These are phyloP conservation scores for Ceratobasidium theobromae DNA, from an alignment of 1,284 basidiomycete species.

Conservation along the genomic window DNA sequence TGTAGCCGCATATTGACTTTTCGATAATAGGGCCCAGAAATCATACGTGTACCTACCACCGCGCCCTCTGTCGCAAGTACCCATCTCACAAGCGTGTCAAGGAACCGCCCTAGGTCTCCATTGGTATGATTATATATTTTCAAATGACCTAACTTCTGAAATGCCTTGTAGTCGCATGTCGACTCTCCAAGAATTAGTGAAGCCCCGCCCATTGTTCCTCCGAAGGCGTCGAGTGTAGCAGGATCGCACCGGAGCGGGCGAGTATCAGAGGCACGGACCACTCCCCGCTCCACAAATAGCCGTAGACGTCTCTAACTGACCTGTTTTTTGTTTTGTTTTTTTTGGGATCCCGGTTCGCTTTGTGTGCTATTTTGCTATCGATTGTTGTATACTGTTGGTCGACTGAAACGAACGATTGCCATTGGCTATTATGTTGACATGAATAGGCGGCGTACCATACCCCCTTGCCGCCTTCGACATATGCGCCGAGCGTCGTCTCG, in stretches of 20 bases:
- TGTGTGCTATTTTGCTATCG: constrained; percentile 4
- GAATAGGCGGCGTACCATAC: background rate
- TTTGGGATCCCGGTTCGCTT: background rate
- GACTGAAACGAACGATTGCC: background rate
- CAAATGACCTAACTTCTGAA: background rate
- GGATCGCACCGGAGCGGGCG: constrained; percentile 19
- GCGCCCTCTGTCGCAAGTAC: background rate
- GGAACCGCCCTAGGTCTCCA: background rate
- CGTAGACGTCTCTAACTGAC: constrained; percentile 23
- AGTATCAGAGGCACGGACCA: constrained; percentile 27
- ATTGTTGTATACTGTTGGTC: background rate
- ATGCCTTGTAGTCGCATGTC: background rate
- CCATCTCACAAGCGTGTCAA: background rate
- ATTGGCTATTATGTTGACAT: background rate
- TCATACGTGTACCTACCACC: background rate
- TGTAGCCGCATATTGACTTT: background rate
- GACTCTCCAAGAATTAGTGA: background rate
- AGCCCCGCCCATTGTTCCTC: background rate
- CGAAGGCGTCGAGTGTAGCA: constrained; percentile 8
- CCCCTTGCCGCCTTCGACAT: constrained; percentile 54
- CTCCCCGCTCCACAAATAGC: constrained; percentile 8
- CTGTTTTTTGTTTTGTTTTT: constrained; percentile 4
- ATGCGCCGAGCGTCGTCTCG: constrained; percentile 59
- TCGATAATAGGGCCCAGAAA: constrained; percentile 25
- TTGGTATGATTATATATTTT: background rate